Base-by-base conservation (phyloP, 495 filamentous ascomycete genomes). In the Penicillium parvum region DNA sequence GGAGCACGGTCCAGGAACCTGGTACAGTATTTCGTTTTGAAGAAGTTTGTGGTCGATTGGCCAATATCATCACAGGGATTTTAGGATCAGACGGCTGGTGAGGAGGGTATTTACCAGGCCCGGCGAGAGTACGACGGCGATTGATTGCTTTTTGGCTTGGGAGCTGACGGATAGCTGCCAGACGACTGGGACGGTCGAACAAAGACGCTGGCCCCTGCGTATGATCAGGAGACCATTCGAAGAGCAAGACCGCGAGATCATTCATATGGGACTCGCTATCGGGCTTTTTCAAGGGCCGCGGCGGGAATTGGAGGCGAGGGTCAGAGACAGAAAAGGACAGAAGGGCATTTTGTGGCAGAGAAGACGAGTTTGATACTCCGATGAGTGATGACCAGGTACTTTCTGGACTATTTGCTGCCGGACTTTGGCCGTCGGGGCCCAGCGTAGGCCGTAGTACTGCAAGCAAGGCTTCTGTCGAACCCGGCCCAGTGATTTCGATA, bases 121-220 rank as follows among this genome's bases (percentile, higher is more conserved):
- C 52, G 21, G 76, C 76, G 22, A 77, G 71, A 3, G 77, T 72
- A 51, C 88, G 90, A 12, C 92, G 85, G n/a, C 87, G 79, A 57
- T 95, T 91, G 52, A 98, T 81, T 1, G 82, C 77, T 55, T 86
- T 88, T 55, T 96, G 89, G 18, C 86, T 88, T 4, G 88, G 84
- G 5, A 96, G 69, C 28, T 64, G 69, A 10, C 83, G 78, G 12
- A 76, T 73, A 25, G 84, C 76, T 15, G 65, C 60, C n/a, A 78
- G 53, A 15, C 92, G 83, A 26, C 64, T 58, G 11, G 78, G 66
- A 38, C 85, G 79, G 52, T 84, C 74, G 55, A 95, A 96, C 5
- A 97, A 64, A 9, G 60, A 56, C 8, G 76, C 61, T 0, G 83
- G 66, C 2, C 65, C 58, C 40, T 74, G 69, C 1, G 64, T 69